These are phyloP conservation scores for Rhodofomes roseus DNA, from an alignment of 1,284 basidiomycete genomes.

Conservation along the genomic window DNA sequence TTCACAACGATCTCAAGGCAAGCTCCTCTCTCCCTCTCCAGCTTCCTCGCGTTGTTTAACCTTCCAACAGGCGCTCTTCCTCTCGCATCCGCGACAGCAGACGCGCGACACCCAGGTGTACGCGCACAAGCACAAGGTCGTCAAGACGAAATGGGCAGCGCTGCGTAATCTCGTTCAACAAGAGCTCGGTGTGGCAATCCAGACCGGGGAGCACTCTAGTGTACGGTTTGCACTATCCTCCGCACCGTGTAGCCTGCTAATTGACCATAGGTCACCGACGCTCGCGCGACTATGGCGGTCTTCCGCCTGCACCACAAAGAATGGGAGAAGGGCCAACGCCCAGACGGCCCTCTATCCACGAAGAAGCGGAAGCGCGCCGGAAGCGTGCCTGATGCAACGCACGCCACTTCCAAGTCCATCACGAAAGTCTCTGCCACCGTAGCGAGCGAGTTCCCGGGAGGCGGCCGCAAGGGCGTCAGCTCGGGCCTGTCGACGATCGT, in stretches of 20 bases:
- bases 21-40: slow-evolving; percentile 13
- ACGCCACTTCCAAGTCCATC: not conserved
- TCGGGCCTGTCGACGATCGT: slow-evolving; percentile 69
- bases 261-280: slow-evolving; percentile 77
- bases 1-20: slow-evolving; percentile 90
- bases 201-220: slow-evolving; percentile 85
- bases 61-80: slow-evolving; percentile 66
- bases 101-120: slow-evolving; percentile 84
- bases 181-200: slow-evolving; percentile 83
- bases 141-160: slow-evolving; percentile 62
- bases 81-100: slow-evolving; percentile 82
- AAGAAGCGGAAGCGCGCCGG: slow-evolving; percentile 27
- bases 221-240: slow-evolving; percentile 38
- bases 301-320: slow-evolving; percentile 84
- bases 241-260: not conserved
- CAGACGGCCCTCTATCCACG: not conserved
- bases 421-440: slow-evolving; percentile 12
- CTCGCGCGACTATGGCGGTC: slow-evolving; percentile 93
- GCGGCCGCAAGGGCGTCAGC: slow-evolving; percentile 65
- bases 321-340: slow-evolving; percentile 62
- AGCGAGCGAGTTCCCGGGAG: slow-evolving; percentile 43
- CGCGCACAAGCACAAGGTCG: slow-evolving; percentile 55
- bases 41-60: not conserved
- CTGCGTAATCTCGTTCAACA: slow-evolving; percentile 81
- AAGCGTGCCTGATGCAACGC: not conserved